Evolutionary conservation across 2,329 filamentous ascomycete species (phyloP).

Genomic region (Alternaria viburni): DNA sequence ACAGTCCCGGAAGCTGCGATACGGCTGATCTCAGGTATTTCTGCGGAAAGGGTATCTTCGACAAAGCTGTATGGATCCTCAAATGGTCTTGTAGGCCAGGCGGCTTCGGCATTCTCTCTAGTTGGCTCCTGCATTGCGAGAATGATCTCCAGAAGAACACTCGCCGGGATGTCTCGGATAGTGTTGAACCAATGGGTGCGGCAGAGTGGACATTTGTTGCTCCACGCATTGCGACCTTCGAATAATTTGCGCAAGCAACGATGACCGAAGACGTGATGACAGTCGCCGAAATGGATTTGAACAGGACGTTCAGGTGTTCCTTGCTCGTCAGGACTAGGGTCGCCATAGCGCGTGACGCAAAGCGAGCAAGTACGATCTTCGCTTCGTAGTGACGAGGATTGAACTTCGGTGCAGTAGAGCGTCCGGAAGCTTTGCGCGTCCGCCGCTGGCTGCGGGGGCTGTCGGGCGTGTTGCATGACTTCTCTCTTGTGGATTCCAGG

Average conservation of each 20-base stretch:
- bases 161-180: no score
- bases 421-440: fast-evolving
- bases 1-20: no score
- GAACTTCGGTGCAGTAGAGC: neutral
- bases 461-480: neutral
- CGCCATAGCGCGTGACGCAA: neutral
- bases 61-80: no score
- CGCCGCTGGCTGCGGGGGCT: neutral
- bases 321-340: neutral
- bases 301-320: neutral
- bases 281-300: neutral
- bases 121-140: no score
- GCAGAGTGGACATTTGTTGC: neutral
- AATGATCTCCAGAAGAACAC: no score
- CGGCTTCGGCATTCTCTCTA: no score
- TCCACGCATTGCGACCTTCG: neutral
- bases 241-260: neutral
- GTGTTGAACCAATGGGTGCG: neutral
- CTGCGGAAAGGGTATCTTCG: no score
- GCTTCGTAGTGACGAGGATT: fast-evolving
- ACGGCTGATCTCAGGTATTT: no score
- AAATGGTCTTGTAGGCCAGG: no score
- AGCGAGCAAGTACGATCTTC: neutral
- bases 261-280: neutral
- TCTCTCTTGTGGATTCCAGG: neutral